Base-by-base conservation (phyloP, 345 rosid species). In the Boechera retrofracta region DNA sequence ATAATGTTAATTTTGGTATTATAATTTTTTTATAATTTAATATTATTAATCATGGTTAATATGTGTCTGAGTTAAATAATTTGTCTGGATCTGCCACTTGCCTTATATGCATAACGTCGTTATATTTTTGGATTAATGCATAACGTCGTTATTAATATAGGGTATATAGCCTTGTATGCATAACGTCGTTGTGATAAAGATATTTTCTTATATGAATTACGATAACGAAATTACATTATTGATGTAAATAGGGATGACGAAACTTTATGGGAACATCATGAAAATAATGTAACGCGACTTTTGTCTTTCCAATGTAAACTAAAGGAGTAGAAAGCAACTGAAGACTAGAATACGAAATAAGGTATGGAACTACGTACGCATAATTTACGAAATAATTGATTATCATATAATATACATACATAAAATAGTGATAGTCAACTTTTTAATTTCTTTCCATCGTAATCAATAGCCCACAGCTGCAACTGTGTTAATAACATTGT, bases 301-400 rank as follows among this genome's bases (percentile, higher is more conserved):
- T 7, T 68, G 79, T 69, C 71, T 76, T 60, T 69, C 10, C 55
- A 68, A 24, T 67, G 79, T 76, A 52, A 60, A 75, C 61, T 7
- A 7, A 47, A 56, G 31, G 51, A 33, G 33, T 48, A 16, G 41
- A 67, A 33, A 36, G 31, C 38, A 44, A 56, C 59, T 15, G 8
- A 24, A 56, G 58, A 44, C 32, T 36, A 21, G 58, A 32, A 31
- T 36, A n/a, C 52, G 60, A 67, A 51, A 49, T 28, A 47, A 62
- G 26, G 67, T 48, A 48, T 67, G 33, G 49, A 68, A 41, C 48
- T 61, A 69, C 79, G 73, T 68, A 48, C 79, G 74, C 61, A 49
- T 24, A 51, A 5, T 28, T 49, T 21, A 76, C 29, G 29, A 51
- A 47, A 57, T 16, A 59, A 28, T 45, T 4, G 0, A 38, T 39